Conservation (phyloP, 305 asterid genomes). For the Euphrasia arctica region DNA sequence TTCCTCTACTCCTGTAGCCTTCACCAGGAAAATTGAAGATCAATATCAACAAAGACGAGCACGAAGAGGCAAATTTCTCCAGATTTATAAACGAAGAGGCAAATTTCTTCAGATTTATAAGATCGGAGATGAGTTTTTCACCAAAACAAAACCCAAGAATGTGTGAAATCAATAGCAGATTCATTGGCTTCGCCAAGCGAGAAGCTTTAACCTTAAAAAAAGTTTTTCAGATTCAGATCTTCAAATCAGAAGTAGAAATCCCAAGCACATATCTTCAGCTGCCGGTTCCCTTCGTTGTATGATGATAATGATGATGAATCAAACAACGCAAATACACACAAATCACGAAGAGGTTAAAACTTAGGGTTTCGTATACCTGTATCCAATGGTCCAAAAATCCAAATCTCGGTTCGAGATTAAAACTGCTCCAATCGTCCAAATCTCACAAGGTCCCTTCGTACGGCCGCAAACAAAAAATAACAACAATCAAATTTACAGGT, state of each 20-base stretch:
- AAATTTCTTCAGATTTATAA: conserved; percentile 19
- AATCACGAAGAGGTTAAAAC: conserved; percentile 41
- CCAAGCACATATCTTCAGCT: conserved; percentile 34
- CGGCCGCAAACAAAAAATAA: not conserved
- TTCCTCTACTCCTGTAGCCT: not conserved
- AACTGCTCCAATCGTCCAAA: conserved; percentile 24
- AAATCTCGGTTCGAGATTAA: conserved; percentile 27
- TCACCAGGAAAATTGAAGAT: not conserved
- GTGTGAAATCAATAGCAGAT: conserved; percentile 27
- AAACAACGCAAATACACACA: conserved; percentile 28
- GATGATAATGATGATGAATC: conserved; percentile 22
- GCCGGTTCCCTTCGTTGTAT: conserved; percentile 10
- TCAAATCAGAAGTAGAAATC: conserved; percentile 28
- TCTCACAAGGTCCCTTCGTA: not conserved
- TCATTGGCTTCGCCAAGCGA: conserved; percentile 14
- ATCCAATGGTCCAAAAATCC: conserved; percentile 25
- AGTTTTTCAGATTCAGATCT: conserved; percentile 31
- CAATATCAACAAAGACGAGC: not conserved
- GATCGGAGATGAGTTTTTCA: conserved; percentile 11
- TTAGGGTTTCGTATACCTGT: conserved; percentile 50
- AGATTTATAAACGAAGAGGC: too few species aligned
- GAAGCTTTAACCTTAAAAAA: not conserved
- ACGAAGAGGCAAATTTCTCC: not conserved
- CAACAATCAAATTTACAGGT: conserved; percentile 19
- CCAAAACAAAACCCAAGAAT: conserved; percentile 19